Conservation (phyloP, 306 rosid genomes). For the Dalbergia cochinchinensis region DNA sequence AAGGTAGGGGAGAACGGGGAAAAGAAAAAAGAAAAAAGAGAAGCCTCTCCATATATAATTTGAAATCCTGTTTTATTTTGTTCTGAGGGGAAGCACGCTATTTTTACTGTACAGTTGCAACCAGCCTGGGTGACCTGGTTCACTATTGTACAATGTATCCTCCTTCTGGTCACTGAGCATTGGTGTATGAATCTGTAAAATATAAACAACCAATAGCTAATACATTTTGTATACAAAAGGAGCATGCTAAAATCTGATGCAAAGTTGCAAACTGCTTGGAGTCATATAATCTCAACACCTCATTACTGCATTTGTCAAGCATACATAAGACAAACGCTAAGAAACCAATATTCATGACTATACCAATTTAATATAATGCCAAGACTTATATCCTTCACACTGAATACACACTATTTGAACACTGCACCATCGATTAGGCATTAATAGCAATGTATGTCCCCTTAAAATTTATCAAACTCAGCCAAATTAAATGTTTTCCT, state of each 20-base stretch:
- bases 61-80: constrained; percentile 38
- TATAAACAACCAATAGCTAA: constrained; percentile 33
- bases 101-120: constrained; percentile 62
- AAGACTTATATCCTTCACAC: neutral
- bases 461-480: constrained; percentile 25
- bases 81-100: constrained; percentile 42
- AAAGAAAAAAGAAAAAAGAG: constrained; percentile 2
- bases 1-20: constrained; percentile 42
- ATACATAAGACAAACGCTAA: neutral
- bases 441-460: constrained; percentile 1
- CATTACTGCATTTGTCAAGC: constrained; percentile 17
- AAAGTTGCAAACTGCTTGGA: neutral
- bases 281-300: neutral
- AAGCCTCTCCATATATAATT: constrained; percentile 33
- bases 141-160: constrained; percentile 34
- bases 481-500: constrained; percentile 15
- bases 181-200: constrained; percentile 45
- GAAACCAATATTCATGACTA: constrained; percentile 1
- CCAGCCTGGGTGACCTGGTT: constrained; percentile 41
- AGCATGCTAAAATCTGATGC: constrained; percentile 14
- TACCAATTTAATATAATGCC: neutral
- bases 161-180: constrained; percentile 27
- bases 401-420: neutral
- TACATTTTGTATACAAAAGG: neutral
- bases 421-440: neutral